Conservation (phyloP, 2,329 filamentous ascomycete species). For the Talaromyces sp. region DNA sequence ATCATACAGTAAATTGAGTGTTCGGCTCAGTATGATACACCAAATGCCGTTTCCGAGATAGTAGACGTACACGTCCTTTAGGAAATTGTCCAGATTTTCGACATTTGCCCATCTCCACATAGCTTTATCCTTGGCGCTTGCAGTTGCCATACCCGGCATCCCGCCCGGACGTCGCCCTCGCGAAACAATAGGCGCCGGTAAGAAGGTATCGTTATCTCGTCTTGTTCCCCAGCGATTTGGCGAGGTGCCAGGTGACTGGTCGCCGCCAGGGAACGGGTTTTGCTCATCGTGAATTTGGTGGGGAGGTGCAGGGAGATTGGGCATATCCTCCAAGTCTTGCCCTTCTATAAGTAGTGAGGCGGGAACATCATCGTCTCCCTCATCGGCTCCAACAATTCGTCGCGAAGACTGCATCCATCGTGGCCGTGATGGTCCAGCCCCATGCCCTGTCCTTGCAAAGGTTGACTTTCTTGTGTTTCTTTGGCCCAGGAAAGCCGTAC, state of each 20-base stretch:
- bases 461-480: conserved; percentile 20
- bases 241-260: conserved; percentile 37
- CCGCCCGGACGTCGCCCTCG: conserved; percentile 22
- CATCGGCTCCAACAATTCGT: conserved; percentile 37
- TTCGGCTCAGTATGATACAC: conserved; percentile 70
- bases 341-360: conserved; percentile 57
- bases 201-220: conserved; percentile 22
- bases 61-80: conserved; percentile 80
- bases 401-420: conserved; percentile 26
- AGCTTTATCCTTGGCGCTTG: conserved; percentile 66
- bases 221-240: conserved; percentile 47
- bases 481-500: conserved; percentile 32
- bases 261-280: conserved; percentile 23
- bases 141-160: conserved; percentile 32
- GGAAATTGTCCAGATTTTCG: conserved; percentile 80
- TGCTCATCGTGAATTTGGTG: conserved; percentile 17
- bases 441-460: conserved; percentile 16
- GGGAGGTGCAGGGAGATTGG: conserved; percentile 34
- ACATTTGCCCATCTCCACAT: conserved; percentile 94
- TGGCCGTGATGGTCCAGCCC: conserved; percentile 23
- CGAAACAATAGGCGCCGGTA: conserved; percentile 15
- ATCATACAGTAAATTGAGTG: conserved; percentile 65
- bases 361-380: conserved; percentile 59
- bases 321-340: conserved; percentile 31
- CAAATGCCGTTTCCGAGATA: conserved; percentile 76